Conservation (phyloP, 352 stramenopile species). For the Pythium inflatum region DNA sequence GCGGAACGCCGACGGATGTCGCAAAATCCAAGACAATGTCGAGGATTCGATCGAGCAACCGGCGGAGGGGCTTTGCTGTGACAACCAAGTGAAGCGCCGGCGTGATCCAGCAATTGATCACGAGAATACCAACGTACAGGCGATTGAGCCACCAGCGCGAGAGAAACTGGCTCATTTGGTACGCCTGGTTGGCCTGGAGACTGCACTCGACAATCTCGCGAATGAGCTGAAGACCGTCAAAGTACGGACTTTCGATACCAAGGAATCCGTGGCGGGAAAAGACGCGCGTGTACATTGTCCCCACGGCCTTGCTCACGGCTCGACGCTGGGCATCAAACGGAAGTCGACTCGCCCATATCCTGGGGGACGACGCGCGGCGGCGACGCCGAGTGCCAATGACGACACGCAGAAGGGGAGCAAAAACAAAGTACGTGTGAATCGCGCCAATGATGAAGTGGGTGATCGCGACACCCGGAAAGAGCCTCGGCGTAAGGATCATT, state of each 20-base stretch:
- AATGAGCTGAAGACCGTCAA: constrained; percentile 23
- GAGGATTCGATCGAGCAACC: neutral
- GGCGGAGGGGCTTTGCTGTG: neutral
- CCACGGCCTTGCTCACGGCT: too few species aligned
- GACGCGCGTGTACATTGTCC: too few species aligned
- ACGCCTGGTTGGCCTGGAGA: constrained; percentile 32
- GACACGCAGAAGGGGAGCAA: neutral
- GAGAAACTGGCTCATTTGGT: constrained; percentile 28
- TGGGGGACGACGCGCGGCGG: too few species aligned
- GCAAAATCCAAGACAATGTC: constrained; percentile 5
- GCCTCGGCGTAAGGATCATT: neutral
- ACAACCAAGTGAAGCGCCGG: constrained; percentile 6
- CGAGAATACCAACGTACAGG: constrained; percentile 23
- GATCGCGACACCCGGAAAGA: neutral
- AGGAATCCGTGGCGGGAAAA: constrained; percentile 27
- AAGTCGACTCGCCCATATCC: too few species aligned
- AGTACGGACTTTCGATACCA: constrained; percentile 30
- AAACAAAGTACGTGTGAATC: neutral
- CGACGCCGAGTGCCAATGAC: too few species aligned
- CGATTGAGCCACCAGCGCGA: constrained; percentile 24
- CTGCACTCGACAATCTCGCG: constrained; percentile 25
- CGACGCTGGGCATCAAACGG: too few species aligned
- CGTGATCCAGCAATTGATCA: constrained; percentile 27
- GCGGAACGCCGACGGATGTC: constrained; percentile 9
- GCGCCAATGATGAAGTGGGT: neutral